Evolutionary conservation across 495 filamentous ascomycete genomes (phyloP).

Genomic region (Haplographium delicatum): DNA sequence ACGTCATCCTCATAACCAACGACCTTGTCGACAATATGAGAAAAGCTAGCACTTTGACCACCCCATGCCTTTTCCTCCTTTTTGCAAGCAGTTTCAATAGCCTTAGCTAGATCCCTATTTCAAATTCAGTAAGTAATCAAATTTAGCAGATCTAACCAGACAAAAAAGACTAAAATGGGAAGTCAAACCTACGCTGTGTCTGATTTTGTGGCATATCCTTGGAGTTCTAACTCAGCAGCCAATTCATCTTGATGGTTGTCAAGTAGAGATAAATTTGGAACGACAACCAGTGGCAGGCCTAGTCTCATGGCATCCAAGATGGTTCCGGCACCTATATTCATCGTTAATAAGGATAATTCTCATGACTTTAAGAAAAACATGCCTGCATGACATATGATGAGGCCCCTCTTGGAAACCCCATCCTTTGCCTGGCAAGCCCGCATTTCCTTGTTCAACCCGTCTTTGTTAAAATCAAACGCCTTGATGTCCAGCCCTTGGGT

Average conservation of each 20-base stretch:
- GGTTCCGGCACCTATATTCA: conserved; percentile 70
- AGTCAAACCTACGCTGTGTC: conserved; percentile 9
- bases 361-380: conserved; percentile 25
- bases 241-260: conserved; percentile 92
- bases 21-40: conserved; percentile 9
- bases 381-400: conserved; percentile 92
- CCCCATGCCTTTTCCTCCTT: conserved; percentile 7
- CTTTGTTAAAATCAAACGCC: conserved; percentile 60
- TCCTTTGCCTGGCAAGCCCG: conserved; percentile 27
- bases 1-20: conserved; percentile 20
- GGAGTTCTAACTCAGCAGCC: conserved; percentile 60
- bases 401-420: conserved; percentile 37
- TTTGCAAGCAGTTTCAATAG: conserved; percentile 7
- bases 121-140: neutral
- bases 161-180: neutral
- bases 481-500: conserved; percentile 40
- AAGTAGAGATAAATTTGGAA: conserved; percentile 76
- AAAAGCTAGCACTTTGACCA: conserved; percentile 1
- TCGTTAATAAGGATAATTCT: conserved; percentile 6
- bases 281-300: conserved; percentile 68
- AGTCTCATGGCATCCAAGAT: conserved; percentile 72
- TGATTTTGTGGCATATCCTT: conserved; percentile 39
- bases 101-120: conserved; percentile 8
- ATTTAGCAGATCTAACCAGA: neutral
- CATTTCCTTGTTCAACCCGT: conserved; percentile 55